phyloP scores from a whole-genome alignment of 139 green algal species.

The Picochlorum sp. region DNA sequence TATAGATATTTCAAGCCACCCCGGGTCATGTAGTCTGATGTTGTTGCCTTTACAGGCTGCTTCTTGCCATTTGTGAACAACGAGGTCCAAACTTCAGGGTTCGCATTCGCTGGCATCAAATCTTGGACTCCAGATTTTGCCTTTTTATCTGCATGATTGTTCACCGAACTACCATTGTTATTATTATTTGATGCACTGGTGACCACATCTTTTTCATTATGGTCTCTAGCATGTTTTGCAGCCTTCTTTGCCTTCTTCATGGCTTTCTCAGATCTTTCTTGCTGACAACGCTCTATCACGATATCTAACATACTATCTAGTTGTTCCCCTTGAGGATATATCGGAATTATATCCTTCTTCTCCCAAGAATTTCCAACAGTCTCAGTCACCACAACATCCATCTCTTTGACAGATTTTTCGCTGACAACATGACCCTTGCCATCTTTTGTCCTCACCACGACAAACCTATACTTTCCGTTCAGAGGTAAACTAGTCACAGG shows the following conservation, averaged over 20 bases:
- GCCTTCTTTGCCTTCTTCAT: slow-evolving; percentile 9
- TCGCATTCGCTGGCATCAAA: slow-evolving; percentile 8
- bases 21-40: slow-evolving; percentile 10
- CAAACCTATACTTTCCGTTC: slow-evolving; percentile 54
- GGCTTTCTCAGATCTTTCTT: slow-evolving; percentile 11
- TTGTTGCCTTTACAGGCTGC: neutral
- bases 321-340: slow-evolving; percentile 45
- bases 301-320: slow-evolving; percentile 24
- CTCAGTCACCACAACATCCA: slow-evolving; percentile 35
- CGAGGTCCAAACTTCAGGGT: slow-evolving; percentile 16
- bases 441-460: slow-evolving; percentile 21
- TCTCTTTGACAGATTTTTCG: slow-evolving; percentile 68
- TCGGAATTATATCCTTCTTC: slow-evolving; percentile 27
- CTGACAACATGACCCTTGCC: slow-evolving; percentile 53
- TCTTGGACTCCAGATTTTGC: slow-evolving; percentile 6
- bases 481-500: slow-evolving; percentile 51
- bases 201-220: neutral
- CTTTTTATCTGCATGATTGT: neutral
- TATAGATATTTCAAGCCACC: slow-evolving; percentile 2
- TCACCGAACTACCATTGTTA: neutral
- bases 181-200: slow-evolving; percentile 4
- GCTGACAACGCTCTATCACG: slow-evolving; percentile 22
- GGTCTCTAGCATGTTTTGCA: neutral
- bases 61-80: slow-evolving; percentile 17
- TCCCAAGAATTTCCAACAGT: slow-evolving; percentile 26